These are phyloP conservation scores for Ascochyta pisi DNA, from an alignment of 2,329 filamentous ascomycete genomes.

Conservation along the genomic window DNA sequence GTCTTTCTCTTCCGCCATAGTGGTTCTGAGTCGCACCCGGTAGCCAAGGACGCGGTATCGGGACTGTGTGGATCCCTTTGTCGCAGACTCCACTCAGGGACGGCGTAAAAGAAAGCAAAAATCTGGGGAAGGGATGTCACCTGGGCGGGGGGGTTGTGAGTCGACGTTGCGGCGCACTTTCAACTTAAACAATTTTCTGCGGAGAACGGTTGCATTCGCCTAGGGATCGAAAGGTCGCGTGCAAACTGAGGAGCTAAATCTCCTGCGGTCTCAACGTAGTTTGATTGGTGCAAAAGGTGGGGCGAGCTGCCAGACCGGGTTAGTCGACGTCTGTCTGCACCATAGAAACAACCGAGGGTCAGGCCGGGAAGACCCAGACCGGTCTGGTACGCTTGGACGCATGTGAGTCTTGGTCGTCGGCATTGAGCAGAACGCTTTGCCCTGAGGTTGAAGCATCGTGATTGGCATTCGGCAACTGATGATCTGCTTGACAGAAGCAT, in stretches of 20 bases:
- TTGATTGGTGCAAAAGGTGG: slow-evolving; percentile 15
- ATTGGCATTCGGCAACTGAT: slow-evolving; percentile 14
- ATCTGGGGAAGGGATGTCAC: slow-evolving; percentile 15
- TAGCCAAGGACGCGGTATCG: slow-evolving; percentile 5
- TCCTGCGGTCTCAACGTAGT: slow-evolving; percentile 2
- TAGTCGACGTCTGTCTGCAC: slow-evolving; percentile 1
- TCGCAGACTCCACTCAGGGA: slow-evolving; percentile 1
- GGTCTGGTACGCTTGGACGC: slow-evolving; percentile 6
- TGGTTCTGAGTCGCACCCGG: not conserved
- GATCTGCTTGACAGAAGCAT: slow-evolving; percentile 3
- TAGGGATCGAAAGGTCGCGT: slow-evolving; percentile 7
- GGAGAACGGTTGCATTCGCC: slow-evolving; percentile 2
- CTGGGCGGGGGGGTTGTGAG: not conserved
- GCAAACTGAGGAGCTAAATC: slow-evolving; percentile 8
- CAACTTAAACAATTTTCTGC: slow-evolving; percentile 18
- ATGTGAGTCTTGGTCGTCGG: slow-evolving; percentile 5
- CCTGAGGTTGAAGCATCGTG: slow-evolving; percentile 8
- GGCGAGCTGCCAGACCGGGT: not conserved
- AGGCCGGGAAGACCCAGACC: slow-evolving; percentile 4
- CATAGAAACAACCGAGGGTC: slow-evolving; percentile 1
- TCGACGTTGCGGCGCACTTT: slow-evolving; percentile 11
- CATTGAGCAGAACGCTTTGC: not conserved
- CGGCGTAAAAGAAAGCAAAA: slow-evolving; percentile 1
- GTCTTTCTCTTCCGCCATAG: slow-evolving; percentile 35
- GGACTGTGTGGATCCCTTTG: slow-evolving; percentile 2